A percentile compares a stretch with the other conserved stretches of the same genome.
Conservation (phyloP, 108 stramenopile species). For the Stephanodiscus triporus region DNA sequence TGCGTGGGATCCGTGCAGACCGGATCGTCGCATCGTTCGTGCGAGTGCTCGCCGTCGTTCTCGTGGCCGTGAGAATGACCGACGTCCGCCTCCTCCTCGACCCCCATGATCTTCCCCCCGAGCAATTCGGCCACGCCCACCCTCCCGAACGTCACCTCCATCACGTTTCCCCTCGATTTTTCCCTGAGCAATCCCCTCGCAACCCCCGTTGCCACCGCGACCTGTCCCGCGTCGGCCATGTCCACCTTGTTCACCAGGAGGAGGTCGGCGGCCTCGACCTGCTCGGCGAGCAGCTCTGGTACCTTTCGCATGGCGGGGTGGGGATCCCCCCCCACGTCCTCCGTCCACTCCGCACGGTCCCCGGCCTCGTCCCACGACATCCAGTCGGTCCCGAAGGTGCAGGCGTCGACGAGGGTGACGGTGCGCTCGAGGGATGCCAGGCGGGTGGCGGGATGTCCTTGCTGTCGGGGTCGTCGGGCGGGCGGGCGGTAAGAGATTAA, state of each 20-base stretch:
- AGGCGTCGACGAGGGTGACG: slow-evolving; percentile 91
- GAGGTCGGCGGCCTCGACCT: slow-evolving; percentile 94
- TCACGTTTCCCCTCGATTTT: slow-evolving; percentile 72
- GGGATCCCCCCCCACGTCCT: slow-evolving; percentile 60
- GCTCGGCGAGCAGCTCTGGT: slow-evolving; percentile 89
- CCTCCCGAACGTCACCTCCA: slow-evolving; percentile 70
- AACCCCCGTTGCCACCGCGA: slow-evolving; percentile 61
- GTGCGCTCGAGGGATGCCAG: slow-evolving; percentile 68
- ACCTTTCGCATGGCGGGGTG: slow-evolving; percentile 66
- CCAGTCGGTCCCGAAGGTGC: slow-evolving; percentile 90
- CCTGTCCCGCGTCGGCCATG: slow-evolving; percentile 72
- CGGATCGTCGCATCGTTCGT: slow-evolving; percentile 33
- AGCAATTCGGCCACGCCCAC: slow-evolving; percentile 67
- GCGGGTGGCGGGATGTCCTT: slow-evolving; percentile 65
- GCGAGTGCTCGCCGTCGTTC: slow-evolving; percentile 34
- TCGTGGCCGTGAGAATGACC: neutral
- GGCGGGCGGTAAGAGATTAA: neutral
- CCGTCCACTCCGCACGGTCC: slow-evolving; percentile 73
- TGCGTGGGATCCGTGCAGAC: slow-evolving; percentile 50
- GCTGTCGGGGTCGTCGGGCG: neutral
- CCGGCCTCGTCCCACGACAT: slow-evolving; percentile 23
- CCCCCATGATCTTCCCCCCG: slow-evolving; percentile 32
- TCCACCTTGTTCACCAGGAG: slow-evolving; percentile 95
- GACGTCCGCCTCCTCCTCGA: slow-evolving; percentile 2
- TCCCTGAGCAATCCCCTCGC: slow-evolving; percentile 59